Evolutionary conservation across 768 basidiomycete genomes (phyloP), one percentile per base, ranked within the genome.

Genomic region (Vishniacozyma victoriae): DNA sequence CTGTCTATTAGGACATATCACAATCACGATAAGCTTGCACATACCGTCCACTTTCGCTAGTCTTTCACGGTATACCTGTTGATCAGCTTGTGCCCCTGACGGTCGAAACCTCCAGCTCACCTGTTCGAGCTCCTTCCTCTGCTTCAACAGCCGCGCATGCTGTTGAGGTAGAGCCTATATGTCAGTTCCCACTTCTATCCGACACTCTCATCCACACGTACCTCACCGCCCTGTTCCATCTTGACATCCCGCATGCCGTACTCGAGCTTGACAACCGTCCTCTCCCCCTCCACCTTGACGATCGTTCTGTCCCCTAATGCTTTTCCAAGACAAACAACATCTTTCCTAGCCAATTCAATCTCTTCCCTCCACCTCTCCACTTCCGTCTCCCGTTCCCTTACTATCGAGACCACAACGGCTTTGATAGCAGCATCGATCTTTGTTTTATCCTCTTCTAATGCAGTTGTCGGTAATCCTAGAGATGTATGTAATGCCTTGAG

Each of bases 401-500:
- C 82, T 60, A 87, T 83, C 4, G 75, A 74, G 58, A 89, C 85
- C 13, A 92, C 84, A 20, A 85, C 82, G 48, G 79, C 77, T 46
- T 83, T 79, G 36, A 93, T 81, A 41, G 84, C 81, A 25, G 82
- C 77, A 60, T 90, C 84, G 5, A 93, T 78, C 6, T 78, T 71
- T 44, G 78, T 75, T 25, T 92, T 77, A 50, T 95, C 90, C 67
- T 87, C 84, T 67, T 86, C 81, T 35, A 92, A 79, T 0, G 87
- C 83, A 11, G 82, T 81, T 22, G 80, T 72, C 7, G 89, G 87
- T 13, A 92, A 77, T 25, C 87, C 88, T 14, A 93, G 84, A 62
- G 87, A 87, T 1, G 80, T 77, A 71, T 92, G 88, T 3, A 93
- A 76, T 5, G 83, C 81, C 14, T 87, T 87, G 2, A 93, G 76